A percentile compares a stretch with the other conserved stretches of the same genome.
These are phyloP conservation scores for Quercus mongolica DNA, from an alignment of 306 rosid genomes.

Conservation along the genomic window DNA sequence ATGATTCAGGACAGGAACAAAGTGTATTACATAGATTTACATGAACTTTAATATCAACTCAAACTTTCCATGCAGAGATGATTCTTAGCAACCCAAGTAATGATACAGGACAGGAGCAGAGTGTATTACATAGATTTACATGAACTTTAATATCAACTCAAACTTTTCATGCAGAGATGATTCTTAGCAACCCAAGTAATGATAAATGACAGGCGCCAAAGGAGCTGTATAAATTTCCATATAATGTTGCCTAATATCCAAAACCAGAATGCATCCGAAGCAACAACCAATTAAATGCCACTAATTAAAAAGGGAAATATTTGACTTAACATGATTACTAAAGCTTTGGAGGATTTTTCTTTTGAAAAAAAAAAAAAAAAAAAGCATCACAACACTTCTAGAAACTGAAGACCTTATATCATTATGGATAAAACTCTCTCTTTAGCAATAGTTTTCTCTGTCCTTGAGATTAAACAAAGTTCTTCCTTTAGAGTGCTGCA, in stretches of 20 bases:
- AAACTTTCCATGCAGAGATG: too few relatives aligned
- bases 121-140: too few relatives aligned
- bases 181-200: background rate
- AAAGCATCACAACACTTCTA: background rate
- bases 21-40: too few relatives aligned
- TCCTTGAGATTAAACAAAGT: background rate
- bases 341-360: background rate
- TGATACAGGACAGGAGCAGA: too few relatives aligned
- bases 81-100: too few relatives aligned
- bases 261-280: background rate
- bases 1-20: too few relatives aligned
- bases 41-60: too few relatives aligned
- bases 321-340: background rate
- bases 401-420: background rate
- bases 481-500: background rate
- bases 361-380: background rate
- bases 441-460: background rate
- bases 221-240: background rate
- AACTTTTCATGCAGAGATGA: background rate
- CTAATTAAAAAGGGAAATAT: background rate
- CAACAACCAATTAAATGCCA: background rate
- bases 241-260: background rate
- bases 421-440: background rate
- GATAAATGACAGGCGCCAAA: background rate
- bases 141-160: background rate